These are phyloP conservation scores for Rhizopogon sp. DNA, from an alignment of 768 basidiomycete species.

Conservation along the genomic window DNA sequence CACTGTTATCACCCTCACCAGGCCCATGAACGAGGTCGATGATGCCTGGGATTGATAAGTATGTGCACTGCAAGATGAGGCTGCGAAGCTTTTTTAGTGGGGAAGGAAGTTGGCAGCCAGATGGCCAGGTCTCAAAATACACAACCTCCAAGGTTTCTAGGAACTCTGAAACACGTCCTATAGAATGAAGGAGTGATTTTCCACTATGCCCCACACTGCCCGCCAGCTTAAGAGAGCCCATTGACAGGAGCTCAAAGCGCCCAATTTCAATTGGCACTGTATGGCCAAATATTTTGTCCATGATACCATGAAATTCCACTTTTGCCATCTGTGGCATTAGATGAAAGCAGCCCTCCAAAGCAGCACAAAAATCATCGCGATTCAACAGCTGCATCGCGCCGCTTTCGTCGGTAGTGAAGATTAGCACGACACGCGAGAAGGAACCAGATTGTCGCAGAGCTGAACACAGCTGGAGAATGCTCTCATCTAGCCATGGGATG, in stretches of 20 bases:
- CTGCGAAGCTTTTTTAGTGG: not conserved
- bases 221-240: not conserved
- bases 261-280: not conserved
- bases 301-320: not conserved
- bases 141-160: not conserved
- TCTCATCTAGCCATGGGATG: constrained; percentile 21
- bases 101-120: not conserved
- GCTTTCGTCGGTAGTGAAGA: not conserved
- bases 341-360: not conserved
- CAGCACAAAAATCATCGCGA: not conserved
- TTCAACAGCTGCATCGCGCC: not conserved
- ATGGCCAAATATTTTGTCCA: not conserved
- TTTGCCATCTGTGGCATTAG: not conserved
- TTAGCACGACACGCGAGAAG: not conserved
- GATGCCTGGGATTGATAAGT: not conserved
- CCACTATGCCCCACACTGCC: not conserved
- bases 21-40: not conserved
- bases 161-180: not conserved
- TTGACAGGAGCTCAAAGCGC: not conserved
- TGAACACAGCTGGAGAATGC: not conserved
- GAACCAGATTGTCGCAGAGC: not conserved
- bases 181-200: not conserved
- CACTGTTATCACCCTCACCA: not conserved
- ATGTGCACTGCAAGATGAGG: constrained; percentile 1
- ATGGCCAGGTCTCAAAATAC: not conserved